These are phyloP conservation scores for Parmelia sp. DNA, from an alignment of 495 filamentous ascomycete species.

Conservation along the genomic window DNA sequence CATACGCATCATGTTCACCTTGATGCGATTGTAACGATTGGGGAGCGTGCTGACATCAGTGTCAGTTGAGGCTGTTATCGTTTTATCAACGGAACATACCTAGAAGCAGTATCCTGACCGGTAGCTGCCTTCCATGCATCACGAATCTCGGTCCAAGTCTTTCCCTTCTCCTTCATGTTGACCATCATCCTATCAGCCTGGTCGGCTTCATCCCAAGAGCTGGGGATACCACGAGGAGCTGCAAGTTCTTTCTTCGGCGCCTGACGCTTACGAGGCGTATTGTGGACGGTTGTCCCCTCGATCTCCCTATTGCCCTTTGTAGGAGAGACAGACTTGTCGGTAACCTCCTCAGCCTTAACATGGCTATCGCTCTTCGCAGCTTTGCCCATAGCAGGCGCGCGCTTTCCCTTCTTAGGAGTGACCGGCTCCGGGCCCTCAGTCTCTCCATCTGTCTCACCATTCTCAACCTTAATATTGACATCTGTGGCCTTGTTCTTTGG, in stretches of 20 bases:
- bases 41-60: constrained; percentile 14
- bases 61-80: background rate
- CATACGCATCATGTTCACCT: constrained; percentile 21
- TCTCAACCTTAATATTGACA: background rate
- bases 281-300: background rate
- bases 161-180: constrained; percentile 20
- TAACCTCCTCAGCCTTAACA: background rate
- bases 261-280: constrained; percentile 13
- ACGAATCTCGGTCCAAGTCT: constrained; percentile 19
- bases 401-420: constrained; percentile 2
- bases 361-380: background rate
- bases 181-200: constrained; percentile 23
- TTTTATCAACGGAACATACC: constrained; percentile 3
- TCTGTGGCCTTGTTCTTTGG: background rate
- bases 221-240: constrained; percentile 11
- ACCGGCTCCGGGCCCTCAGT: constrained; percentile 3
- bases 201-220: constrained; percentile 17
- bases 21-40: constrained; percentile 23
- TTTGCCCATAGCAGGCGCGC: background rate
- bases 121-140: constrained; percentile 18
- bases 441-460: background rate
- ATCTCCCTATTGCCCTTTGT: background rate
- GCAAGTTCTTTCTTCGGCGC: constrained; percentile 3
- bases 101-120: constrained; percentile 17
- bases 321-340: background rate